These are phyloP conservation scores for Perkinsus marinus DNA, from an alignment of 169 alveolate genomes.

Conservation along the genomic window DNA sequence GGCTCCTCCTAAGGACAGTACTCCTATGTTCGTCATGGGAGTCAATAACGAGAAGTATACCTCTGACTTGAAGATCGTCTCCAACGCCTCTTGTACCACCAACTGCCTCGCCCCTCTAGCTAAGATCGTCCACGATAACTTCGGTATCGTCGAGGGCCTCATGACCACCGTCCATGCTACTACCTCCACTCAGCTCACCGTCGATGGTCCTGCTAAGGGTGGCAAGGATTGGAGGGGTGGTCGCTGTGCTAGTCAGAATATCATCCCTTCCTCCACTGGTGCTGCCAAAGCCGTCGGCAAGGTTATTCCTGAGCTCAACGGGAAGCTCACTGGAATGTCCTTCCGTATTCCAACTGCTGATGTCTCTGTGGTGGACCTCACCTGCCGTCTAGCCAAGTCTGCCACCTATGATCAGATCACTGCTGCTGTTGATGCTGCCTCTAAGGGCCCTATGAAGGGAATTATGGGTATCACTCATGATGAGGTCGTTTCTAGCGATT, in stretches of 20 bases:
- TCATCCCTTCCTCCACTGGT: conserved; percentile 97
- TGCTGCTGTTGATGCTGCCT: conserved; percentile 75
- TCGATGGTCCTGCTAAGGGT: conserved; percentile 95
- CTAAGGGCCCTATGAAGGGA: conserved; percentile 83
- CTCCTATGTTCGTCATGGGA: conserved; percentile 90
- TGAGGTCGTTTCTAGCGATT: conserved; percentile 86
- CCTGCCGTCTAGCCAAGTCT: conserved; percentile 81
- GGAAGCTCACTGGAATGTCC: conserved; percentile 98
- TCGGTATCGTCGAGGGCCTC: conserved; percentile 94
- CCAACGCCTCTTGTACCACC: conserved; percentile 98
- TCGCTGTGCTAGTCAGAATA: conserved; percentile 88
- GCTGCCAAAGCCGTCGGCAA: conserved; percentile 96
- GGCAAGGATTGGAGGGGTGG: conserved; percentile 99
- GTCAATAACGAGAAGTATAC: conserved; percentile 82
- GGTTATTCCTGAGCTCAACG: conserved; percentile 89
- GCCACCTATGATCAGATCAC: conserved; percentile 80
- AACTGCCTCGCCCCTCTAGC: conserved; percentile 97
- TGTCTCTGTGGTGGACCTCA: conserved; percentile 95
- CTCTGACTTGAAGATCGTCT: conserved; percentile 70
- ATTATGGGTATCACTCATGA: conserved; percentile 88
- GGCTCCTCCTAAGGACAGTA: conserved; percentile 95
- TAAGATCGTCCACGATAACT: conserved; percentile 84
- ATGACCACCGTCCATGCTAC: conserved; percentile 99
- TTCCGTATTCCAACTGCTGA: conserved; percentile 94
- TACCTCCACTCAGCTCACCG: conserved; percentile 93